Conservation (phyloP, 2,329 filamentous ascomycete species). For the Exophiala mesophila region DNA sequence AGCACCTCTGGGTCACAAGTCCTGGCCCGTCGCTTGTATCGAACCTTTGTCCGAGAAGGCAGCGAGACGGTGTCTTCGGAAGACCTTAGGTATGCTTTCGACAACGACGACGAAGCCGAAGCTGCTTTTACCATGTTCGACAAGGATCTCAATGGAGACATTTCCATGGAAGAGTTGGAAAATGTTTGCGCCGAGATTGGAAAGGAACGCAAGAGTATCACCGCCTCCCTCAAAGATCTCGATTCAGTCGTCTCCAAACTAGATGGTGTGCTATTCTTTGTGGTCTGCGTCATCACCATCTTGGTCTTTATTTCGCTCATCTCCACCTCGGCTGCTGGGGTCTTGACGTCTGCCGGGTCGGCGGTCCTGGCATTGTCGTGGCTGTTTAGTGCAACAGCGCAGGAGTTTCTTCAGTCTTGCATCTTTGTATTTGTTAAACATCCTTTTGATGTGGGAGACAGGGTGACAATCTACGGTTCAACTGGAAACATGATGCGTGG, state of each 20-base stretch:
- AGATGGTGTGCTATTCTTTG: constrained; percentile 81
- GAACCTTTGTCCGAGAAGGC: constrained; percentile 71
- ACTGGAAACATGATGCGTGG: constrained; percentile 72
- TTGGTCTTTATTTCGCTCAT: constrained; percentile 86
- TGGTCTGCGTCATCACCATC: constrained; percentile 73
- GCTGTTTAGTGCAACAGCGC: constrained; percentile 86
- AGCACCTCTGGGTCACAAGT: constrained; percentile 72
- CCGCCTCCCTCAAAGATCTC: constrained; percentile 87
- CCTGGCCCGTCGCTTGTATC: constrained; percentile 79
- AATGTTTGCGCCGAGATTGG: constrained; percentile 91
- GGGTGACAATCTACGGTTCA: constrained; percentile 86
- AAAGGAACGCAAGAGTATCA: constrained; percentile 90
- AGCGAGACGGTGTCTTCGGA: constrained; percentile 63
- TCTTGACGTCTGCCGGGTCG: constrained; percentile 83
- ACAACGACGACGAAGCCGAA: constrained; percentile 77
- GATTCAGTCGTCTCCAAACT: constrained; percentile 90
- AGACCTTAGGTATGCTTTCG: constrained; percentile 73
- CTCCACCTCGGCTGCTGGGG: constrained; percentile 82
- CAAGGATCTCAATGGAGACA: constrained; percentile 93
- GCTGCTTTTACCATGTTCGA: constrained; percentile 90
- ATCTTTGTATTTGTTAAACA: constrained; percentile 98
- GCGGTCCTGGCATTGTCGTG: constrained; percentile 84
- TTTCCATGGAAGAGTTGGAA: constrained; percentile 91
- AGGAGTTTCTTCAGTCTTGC: constrained; percentile 89
- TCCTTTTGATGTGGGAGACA: constrained; percentile 92